Evolutionary conservation across 2,329 filamentous ascomycete species (phyloP).

Genomic region (Aspergillus arachidicola): DNA sequence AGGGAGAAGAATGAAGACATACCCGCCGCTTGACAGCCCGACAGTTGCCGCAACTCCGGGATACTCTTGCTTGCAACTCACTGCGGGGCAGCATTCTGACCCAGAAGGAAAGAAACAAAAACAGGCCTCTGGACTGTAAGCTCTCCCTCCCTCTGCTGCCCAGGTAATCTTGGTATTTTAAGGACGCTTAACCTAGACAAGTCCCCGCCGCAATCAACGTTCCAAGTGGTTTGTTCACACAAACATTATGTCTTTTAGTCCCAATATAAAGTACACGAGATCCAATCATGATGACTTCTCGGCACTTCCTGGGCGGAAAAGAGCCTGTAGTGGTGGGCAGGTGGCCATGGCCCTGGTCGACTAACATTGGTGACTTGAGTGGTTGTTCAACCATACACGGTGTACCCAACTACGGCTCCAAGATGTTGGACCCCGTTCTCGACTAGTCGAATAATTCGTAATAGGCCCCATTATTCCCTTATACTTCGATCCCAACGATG

Average conservation of each 20-base stretch:
- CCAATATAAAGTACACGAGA: not conserved
- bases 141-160: not conserved
- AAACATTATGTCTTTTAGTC: not conserved
- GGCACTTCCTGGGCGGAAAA: not conserved
- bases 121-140: not conserved
- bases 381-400: not conserved
- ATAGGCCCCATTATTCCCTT: not conserved
- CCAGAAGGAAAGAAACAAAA: not conserved
- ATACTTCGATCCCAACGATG: not conserved
- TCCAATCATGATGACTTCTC: not conserved
- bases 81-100: constrained; percentile 5
- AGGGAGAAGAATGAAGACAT: constrained; percentile 6
- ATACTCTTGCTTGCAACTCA: constrained; percentile 16
- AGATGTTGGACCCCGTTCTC: not conserved
- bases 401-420: not conserved
- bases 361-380: not conserved
- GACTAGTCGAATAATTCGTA: not conserved
- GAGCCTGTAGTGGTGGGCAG: not conserved
- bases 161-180: not conserved
- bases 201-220: not conserved
- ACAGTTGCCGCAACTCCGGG: constrained; percentile 24
- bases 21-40: constrained; percentile 26
- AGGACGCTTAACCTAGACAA: not conserved
- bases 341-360: not conserved
- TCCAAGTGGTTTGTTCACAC: not conserved